A percentile compares a stretch with the other conserved stretches of the same genome.
Evolutionary conservation across 208 protist genomes (phyloP).

Genomic region (Crithidia brevicula): DNA sequence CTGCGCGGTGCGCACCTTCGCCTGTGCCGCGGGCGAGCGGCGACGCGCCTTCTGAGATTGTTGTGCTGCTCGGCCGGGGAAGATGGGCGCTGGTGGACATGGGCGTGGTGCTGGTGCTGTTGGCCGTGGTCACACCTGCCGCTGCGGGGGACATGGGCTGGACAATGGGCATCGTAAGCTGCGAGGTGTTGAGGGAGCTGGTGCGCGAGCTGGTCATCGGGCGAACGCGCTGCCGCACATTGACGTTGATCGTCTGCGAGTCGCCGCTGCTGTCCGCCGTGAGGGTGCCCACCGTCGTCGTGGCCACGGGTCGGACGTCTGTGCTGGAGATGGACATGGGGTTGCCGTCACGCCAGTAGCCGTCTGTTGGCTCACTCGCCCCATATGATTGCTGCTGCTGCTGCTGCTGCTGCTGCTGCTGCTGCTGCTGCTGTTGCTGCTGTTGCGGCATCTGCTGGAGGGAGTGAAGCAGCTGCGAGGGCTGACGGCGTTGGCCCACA

Average conservation of each 20-base stretch:
- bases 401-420: not conserved
- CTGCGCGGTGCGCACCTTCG: not conserved
- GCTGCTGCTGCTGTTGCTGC: conserved; percentile 10
- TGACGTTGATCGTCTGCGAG: conserved; percentile 36
- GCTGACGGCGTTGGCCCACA: not conserved
- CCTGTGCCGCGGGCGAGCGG: not conserved
- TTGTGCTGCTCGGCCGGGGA: not conserved
- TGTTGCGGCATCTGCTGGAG: not conserved
- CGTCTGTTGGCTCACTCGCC: not conserved
- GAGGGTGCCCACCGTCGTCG: conserved; percentile 36
- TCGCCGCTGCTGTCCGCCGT: conserved; percentile 20
- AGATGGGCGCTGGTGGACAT: not conserved
- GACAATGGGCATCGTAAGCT: conserved; percentile 9
- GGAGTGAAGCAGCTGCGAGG: conserved; percentile 14
- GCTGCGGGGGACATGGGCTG: conserved; percentile 5
- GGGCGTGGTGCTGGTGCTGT: not conserved
- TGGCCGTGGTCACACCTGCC: not conserved
- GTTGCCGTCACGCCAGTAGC: conserved; percentile 30
- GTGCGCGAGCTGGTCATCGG: conserved; percentile 15
- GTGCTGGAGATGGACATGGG: conserved; percentile 26
- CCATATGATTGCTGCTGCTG: conserved; percentile 6
- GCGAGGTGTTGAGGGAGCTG: conserved; percentile 29
- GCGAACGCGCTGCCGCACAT: conserved; percentile 44
- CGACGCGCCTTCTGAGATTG: not conserved
- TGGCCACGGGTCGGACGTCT: conserved; percentile 17